Evolutionary conservation across 371 early-diverging fungal species (phyloP).

Genomic region (Mortierella sp.): DNA sequence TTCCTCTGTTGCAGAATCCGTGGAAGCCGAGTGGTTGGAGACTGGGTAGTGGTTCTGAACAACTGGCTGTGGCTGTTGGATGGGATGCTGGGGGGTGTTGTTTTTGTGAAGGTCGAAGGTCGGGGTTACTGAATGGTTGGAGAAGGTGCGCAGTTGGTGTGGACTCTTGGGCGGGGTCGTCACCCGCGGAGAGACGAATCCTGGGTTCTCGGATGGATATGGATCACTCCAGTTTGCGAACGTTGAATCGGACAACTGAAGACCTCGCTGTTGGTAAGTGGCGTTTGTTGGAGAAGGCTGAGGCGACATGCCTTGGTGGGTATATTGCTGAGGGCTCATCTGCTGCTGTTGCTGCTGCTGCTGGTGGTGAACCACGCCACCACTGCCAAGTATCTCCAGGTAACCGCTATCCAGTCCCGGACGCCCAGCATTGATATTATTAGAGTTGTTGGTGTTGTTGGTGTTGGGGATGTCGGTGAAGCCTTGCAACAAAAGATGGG

Average conservation of each 20-base stretch:
- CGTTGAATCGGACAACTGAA: neutral
- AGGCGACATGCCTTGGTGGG: neutral
- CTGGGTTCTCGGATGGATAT: neutral
- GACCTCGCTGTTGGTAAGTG: neutral
- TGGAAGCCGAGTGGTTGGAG: neutral
- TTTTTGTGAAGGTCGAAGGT: neutral
- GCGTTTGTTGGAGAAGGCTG: neutral
- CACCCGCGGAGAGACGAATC: neutral
- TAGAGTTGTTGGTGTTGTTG: neutral
- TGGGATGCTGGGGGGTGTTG: neutral
- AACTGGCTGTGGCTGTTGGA: neutral
- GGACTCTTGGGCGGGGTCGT: constrained; percentile 1
- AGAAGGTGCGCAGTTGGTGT: neutral
- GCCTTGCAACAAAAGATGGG: neutral
- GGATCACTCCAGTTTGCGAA: neutral
- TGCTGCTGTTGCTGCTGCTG: constrained; percentile 27
- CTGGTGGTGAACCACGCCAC: neutral
- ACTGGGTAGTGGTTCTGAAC: neutral
- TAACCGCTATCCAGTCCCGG: neutral
- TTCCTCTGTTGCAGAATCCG: constrained; percentile 6
- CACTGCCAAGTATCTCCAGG: neutral
- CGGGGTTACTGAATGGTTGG: neutral
- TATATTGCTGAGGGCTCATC: constrained; percentile 20
- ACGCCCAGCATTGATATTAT: neutral
- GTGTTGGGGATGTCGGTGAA: neutral